Conservation (phyloP, 2,329 filamentous ascomycete species). For the Sclerotinia borealis region DNA sequence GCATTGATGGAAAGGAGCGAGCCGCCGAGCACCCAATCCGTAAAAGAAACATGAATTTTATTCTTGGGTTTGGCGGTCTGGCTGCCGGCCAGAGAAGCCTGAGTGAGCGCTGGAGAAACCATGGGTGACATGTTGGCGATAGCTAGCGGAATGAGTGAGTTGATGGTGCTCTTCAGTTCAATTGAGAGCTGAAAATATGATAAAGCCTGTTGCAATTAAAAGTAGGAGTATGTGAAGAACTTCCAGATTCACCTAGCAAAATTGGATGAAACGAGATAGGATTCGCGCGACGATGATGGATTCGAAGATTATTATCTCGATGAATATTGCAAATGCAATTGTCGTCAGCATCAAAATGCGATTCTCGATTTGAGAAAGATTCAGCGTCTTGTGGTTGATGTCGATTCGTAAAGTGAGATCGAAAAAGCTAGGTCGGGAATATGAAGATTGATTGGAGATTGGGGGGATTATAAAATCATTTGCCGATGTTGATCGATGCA, state of each 20-base stretch:
- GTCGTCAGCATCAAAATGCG: neutral
- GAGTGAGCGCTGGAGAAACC: neutral
- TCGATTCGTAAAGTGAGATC: neutral
- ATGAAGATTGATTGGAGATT: neutral
- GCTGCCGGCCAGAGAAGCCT: slow-evolving; percentile 1
- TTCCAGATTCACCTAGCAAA: neutral
- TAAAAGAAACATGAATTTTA: slow-evolving; percentile 26
- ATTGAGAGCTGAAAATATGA: neutral
- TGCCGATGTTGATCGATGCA: neutral
- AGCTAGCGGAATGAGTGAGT: no score
- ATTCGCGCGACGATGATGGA: neutral
- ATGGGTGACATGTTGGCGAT: neutral
- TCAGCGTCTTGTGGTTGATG: neutral
- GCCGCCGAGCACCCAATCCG: slow-evolving; percentile 29
- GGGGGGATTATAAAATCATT: neutral
- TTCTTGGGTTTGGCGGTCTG: neutral
- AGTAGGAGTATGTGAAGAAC: neutral
- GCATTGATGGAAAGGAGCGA: slow-evolving; percentile 19
- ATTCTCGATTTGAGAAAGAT: no score
- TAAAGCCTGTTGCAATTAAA: neutral
- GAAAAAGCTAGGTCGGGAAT: neutral
- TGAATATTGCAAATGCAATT: neutral
- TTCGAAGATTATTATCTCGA: neutral
- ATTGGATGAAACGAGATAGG: neutral
- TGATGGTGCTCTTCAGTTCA: neutral